Evolutionary conservation across 805 yeast genomes (phyloP), one percentile per base, ranked within the genome.

Genomic region (Pichia pseudocactophila): DNA sequence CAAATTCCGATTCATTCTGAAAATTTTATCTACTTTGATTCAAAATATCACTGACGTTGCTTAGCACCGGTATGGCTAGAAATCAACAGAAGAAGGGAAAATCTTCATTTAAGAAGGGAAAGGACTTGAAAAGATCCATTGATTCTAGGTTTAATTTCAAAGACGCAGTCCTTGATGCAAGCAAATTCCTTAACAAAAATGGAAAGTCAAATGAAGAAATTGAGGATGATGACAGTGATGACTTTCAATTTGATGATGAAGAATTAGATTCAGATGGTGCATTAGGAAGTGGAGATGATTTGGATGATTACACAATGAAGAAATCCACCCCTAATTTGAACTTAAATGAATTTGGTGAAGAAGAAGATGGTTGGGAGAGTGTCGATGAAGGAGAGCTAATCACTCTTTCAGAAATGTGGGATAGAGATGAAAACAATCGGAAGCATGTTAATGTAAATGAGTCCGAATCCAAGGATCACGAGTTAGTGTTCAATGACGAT

Each of bases 321-420:
- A 85, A 81, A 35, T 73, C 87, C 62, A 86, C 79, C 56, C 68
- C 67, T 46, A 39, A 17, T 59, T 58, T 25, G 26, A 34, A 34
- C 7, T 34, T 44, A 5, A 44, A 46, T 20, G 64, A 62, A 3
- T 70, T 61, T n/a, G 64, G 63, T 13, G 73, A 70, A 9, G 72
- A 66, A 8, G 78, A 70, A 15, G 80, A 73, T n/a, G 90, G 75
- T 11, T 82, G 84, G 55, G 74, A 74, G 20, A 80, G 89, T 55
- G 69, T 83, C 34, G 95, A 86, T 53, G 96, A 86, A 56, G 67
- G 62, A 26, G 83, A 86, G 50, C 69, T 88, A 41, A 71, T 82
- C 45, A 75, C 94, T 0, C 66, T 88, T 32, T 82, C 95, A n/a
- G 88, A 80, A 51, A 88, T 85, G 3, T 87, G 95, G 95, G 96